A percentile compares a stretch with the other conserved stretches of the same genome.
phyloP scores from a whole-genome alignment of 352 stramenopile species.

The Phytophthora sojae region DNA sequence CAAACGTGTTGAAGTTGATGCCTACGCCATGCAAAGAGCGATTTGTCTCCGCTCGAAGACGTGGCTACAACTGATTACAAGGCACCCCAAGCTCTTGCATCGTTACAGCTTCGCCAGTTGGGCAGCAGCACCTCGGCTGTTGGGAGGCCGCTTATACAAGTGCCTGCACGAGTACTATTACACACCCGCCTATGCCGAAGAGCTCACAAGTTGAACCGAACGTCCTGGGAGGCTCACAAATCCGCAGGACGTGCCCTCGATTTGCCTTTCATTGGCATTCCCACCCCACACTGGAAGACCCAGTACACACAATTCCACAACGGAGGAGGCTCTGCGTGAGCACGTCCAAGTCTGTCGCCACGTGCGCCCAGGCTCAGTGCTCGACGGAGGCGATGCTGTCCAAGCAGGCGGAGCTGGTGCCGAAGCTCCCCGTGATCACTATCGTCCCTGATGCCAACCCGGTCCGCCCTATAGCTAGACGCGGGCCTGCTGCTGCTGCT shows the following conservation, averaged over 20 bases:
- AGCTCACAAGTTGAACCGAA: constrained; percentile 19
- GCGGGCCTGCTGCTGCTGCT: constrained; percentile 4
- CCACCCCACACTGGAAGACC: constrained; percentile 16
- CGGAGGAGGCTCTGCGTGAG: constrained; percentile 5
- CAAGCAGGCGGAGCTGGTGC: constrained; percentile 11
- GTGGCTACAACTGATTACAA: constrained; percentile 6
- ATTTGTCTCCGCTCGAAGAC: constrained; percentile 20
- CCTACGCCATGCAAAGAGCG: background rate
- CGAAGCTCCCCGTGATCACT: constrained; percentile 25
- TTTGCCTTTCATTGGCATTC: constrained; percentile 38
- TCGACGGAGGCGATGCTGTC: constrained; percentile 7
- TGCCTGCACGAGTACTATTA: constrained; percentile 10
- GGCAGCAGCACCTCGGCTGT: constrained; percentile 1
- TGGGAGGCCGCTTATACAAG: background rate
- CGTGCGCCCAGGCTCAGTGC: constrained; percentile 2
- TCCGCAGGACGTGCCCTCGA: constrained; percentile 24
- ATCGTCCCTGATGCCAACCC: constrained; percentile 31
- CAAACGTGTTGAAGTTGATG: constrained; percentile 17
- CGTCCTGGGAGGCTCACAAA: constrained; percentile 13
- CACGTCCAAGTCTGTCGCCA: constrained; percentile 17
- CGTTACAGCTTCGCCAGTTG: constrained; percentile 19
- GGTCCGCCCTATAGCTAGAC: background rate
- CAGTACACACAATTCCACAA: constrained; percentile 23
- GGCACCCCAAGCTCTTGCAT: background rate
- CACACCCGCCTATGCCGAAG: constrained; percentile 7